These are phyloP conservation scores for Auricularia sp. DNA, from an alignment of 768 basidiomycete genomes.

Conservation along the genomic window DNA sequence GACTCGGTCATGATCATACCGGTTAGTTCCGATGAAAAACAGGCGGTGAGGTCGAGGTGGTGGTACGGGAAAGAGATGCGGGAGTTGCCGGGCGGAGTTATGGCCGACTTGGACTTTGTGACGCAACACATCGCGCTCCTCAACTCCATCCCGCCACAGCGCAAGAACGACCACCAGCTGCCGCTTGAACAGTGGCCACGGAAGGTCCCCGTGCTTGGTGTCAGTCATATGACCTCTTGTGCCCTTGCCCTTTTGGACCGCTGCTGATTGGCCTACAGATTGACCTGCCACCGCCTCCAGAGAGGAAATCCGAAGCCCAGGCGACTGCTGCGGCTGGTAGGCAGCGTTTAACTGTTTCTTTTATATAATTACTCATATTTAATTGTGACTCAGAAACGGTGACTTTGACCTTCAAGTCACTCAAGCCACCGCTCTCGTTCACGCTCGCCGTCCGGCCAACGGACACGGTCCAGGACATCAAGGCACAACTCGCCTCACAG, in stretches of 20 bases:
- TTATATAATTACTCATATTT: constrained; percentile 5
- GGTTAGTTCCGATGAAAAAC: background rate
- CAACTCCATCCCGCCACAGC: background rate
- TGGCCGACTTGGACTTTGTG: background rate
- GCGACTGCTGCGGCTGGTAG: constrained; percentile 24
- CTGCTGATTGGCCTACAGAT: constrained; percentile 30
- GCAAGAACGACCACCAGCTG: constrained; percentile 59
- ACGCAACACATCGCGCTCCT: background rate
- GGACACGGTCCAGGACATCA: constrained; percentile 77
- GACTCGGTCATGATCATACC: background rate
- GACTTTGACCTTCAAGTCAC: constrained; percentile 77
- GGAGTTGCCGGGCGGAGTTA: background rate
- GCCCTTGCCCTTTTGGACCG: background rate
- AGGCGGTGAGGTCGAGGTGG: background rate
- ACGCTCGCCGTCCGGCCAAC: constrained; percentile 63
- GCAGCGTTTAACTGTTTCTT: background rate
- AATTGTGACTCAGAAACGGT: constrained; percentile 31
- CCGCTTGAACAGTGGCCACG: constrained; percentile 55
- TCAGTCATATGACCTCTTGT: constrained; percentile 25
- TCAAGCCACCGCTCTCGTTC: constrained; percentile 76
- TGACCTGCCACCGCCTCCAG: constrained; percentile 50
- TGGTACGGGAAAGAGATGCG: background rate
- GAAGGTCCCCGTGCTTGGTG: constrained; percentile 61
- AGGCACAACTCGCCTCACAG: constrained; percentile 58
- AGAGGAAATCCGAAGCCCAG: constrained; percentile 31